phyloP scores from a whole-genome alignment of 345 rosid genomes.

The Syzygium aromaticum region DNA sequence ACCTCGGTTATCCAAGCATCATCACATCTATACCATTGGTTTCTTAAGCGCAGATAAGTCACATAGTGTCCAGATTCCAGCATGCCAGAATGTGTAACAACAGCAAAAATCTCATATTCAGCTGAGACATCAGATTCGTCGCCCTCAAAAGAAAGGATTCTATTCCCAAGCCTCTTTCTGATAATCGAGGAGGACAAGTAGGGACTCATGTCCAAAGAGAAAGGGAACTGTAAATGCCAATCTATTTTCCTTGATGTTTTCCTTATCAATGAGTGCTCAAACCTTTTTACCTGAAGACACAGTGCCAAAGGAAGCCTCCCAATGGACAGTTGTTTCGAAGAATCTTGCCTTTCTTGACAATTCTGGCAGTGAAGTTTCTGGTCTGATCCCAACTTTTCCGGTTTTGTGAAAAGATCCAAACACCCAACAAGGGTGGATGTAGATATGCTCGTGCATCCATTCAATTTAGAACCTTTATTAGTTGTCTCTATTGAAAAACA shows the following conservation, averaged over 20 bases:
- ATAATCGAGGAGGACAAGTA: slow-evolving; percentile 71
- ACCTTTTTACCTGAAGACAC: slow-evolving; percentile 84
- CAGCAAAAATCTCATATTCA: slow-evolving; percentile 79
- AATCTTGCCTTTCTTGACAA: slow-evolving; percentile 72
- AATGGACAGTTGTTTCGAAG: slow-evolving; percentile 82
- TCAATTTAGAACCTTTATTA: slow-evolving; percentile 23
- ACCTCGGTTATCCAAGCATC: slow-evolving; percentile 91
- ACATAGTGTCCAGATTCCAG: slow-evolving; percentile 84
- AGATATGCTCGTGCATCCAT: slow-evolving; percentile 9
- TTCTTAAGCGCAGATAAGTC: slow-evolving; percentile 59
- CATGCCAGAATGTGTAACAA: slow-evolving; percentile 76
- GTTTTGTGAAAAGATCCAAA: slow-evolving; percentile 70
- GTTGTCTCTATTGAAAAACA: slow-evolving; percentile 18
- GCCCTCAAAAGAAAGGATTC: slow-evolving; percentile 48
- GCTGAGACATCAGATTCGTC: slow-evolving; percentile 48
- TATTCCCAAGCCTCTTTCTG: slow-evolving; percentile 65
- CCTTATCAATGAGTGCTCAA: slow-evolving; percentile 61
- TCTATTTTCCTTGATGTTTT: slow-evolving; percentile 68
- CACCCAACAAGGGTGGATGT: slow-evolving; percentile 69
- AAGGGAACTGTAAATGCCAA: slow-evolving; percentile 79
- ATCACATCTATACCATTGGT: slow-evolving; percentile 88
- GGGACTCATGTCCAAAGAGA: slow-evolving; percentile 68
- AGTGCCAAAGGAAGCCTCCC: slow-evolving; percentile 77
- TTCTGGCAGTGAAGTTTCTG: slow-evolving; percentile 82
- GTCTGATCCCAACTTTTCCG: slow-evolving; percentile 79